phyloP scores from a whole-genome alignment of 208 protist genomes.

The Naegleria fowleri region DNA sequence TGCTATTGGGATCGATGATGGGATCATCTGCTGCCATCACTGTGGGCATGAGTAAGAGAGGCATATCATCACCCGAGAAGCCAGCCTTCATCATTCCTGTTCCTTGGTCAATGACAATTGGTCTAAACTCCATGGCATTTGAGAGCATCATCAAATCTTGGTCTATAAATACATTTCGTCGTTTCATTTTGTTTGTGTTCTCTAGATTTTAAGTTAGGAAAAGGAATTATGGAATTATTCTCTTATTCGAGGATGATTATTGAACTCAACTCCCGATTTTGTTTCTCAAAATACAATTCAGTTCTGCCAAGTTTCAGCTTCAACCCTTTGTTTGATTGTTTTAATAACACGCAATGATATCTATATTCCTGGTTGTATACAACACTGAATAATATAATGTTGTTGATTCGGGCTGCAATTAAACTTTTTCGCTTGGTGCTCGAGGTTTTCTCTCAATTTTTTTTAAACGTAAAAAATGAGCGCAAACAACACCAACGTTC shows the following conservation, averaged over 20 bases:
- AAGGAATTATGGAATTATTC: no score
- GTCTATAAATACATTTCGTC: background rate
- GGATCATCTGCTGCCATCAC: background rate
- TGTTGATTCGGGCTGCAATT: no score
- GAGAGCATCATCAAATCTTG: background rate
- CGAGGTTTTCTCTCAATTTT: background rate
- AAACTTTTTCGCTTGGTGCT: background rate
- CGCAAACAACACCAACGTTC: background rate
- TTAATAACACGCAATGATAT: no score
- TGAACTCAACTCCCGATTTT: no score
- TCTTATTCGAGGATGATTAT: no score
- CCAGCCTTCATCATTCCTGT: constrained; percentile 16
- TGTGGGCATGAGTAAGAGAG: background rate
- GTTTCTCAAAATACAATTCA: no score
- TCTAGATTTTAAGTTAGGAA: no score
- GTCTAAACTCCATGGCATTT: background rate
- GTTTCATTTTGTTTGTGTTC: background rate
- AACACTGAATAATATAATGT: no score
- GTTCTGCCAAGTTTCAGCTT: no score
- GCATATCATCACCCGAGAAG: constrained; percentile 7
- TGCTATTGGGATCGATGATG: background rate
- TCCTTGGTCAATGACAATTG: constrained; percentile 4
- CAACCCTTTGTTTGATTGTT: no score
- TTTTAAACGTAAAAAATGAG: background rate
- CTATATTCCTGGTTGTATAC: no score